Base-by-base conservation (phyloP, 2,329 filamentous ascomycete genomes). In the Penicillium sp. region DNA sequence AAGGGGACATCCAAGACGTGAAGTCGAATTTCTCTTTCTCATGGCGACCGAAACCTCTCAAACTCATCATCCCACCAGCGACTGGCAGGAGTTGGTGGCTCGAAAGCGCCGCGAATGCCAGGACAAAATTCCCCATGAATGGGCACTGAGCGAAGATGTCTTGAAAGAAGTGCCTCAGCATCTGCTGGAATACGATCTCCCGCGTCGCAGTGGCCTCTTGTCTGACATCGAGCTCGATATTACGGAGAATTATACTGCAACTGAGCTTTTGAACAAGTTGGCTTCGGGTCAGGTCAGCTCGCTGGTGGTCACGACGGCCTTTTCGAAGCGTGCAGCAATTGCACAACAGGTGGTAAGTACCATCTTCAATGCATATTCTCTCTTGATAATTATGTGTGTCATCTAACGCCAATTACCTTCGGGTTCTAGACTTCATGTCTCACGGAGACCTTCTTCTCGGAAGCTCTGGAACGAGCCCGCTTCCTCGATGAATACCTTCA, bases 171-270 rank as follows among this genome's bases (percentile, higher is more conserved):
- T 67, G 6, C 51, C 62, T 12, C 53, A 62, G 6, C 63, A 56
- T 47, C 53, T 71, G 3, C 53, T 77, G 7, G 69, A 68, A 3
- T 64, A 66, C 62, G 65, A 64, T 47, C 47, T 69, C 4, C 63
- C 66, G 0, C 63, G 65, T 10, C 57, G 56, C 53, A 81, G 80
- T 54, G 82, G 82, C 1, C 70, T 86, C 8, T 69, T 86, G 7
- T 77, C 80, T 0, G 51, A 74, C 0, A 62, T 73, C n/a, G 83
- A 86, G 67, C 64, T 85, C 3, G 73, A 76, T 9, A 82, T 86
- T 38, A 86, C 84, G 0, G 71, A 74, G 54, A 66, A 67, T 3
- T 70, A 69, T 42, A 60, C 66, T 3, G 72, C 68, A 6, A 54
- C 50, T 0, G 61, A 70, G 19, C 59, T 73, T 9, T 35, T 72